Evolutionary conservation across 1,284 basidiomycete species (phyloP).

Genomic region (Pseudozyma sp.): DNA sequence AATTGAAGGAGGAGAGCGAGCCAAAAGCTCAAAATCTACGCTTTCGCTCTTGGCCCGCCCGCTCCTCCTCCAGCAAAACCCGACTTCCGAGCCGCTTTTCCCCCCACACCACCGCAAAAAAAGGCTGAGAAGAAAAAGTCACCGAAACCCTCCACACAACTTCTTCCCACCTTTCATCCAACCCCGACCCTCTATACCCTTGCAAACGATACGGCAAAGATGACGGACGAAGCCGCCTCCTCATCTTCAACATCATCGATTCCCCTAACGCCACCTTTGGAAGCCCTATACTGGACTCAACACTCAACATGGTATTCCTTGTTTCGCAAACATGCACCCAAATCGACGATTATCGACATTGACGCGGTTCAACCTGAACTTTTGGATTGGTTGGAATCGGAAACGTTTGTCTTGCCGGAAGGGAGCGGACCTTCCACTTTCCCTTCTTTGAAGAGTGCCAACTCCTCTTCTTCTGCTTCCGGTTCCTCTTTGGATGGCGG

Average conservation of each 20-base stretch:
- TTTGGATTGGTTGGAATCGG: conserved; percentile 79
- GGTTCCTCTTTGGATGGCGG: conserved; percentile 66
- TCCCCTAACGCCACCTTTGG: conserved; percentile 76
- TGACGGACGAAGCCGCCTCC: too few relatives aligned
- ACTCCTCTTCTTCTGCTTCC: conserved; percentile 1
- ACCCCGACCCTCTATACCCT: not conserved
- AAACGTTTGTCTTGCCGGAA: conserved; percentile 83
- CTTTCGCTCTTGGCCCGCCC: conserved; percentile 7
- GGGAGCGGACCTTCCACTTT: conserved; percentile 76
- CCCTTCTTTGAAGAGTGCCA: not conserved
- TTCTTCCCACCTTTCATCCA: too few relatives aligned
- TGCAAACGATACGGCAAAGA: too few relatives aligned
- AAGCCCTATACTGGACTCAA: conserved; percentile 71
- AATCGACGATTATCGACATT: conserved; percentile 80
- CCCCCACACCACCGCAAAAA: not conserved
- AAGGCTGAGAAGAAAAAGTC: conserved; percentile 1
- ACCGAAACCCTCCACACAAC: not conserved
- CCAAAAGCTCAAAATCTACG: not conserved
- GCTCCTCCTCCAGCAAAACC: not conserved
- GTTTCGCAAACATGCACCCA: conserved; percentile 79
- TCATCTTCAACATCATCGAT: not conserved
- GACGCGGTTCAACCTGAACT: conserved; percentile 76
- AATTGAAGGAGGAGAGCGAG: not conserved
- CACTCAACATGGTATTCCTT: conserved; percentile 88
- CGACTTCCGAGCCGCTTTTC: conserved; percentile 1